phyloP scores from a whole-genome alignment of 768 basidiomycete genomes.

The Neoboletus magnificus region DNA sequence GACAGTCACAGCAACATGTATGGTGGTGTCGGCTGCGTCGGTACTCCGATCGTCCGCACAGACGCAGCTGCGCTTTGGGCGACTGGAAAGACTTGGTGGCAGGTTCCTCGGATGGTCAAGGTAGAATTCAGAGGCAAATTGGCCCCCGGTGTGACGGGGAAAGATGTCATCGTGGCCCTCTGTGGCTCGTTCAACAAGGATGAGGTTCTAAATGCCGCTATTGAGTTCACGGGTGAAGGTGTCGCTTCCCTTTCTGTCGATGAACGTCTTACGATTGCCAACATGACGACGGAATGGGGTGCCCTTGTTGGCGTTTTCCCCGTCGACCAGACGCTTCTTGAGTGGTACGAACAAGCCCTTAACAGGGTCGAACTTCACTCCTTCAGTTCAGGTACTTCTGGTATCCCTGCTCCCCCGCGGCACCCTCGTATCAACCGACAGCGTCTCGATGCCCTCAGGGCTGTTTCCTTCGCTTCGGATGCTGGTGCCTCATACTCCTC shows the following conservation, averaged over 20 bases:
- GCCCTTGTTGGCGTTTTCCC: slow-evolving; percentile 96
- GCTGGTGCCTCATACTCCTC: slow-evolving; percentile 76
- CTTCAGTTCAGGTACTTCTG: slow-evolving; percentile 50
- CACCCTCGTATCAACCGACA: slow-evolving; percentile 84
- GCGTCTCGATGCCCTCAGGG: slow-evolving; percentile 64
- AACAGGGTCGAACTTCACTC: slow-evolving; percentile 72
- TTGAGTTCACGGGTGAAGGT: slow-evolving; percentile 94
- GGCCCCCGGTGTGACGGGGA: slow-evolving; percentile 89
- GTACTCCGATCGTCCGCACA: slow-evolving; percentile 95
- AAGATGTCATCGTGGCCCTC: slow-evolving; percentile 96
- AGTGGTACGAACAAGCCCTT: slow-evolving; percentile 82
- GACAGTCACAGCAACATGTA: slow-evolving; percentile 99
- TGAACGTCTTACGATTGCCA: slow-evolving; percentile 94
- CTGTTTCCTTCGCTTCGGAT: slow-evolving; percentile 62
- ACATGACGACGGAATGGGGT: slow-evolving; percentile 99
- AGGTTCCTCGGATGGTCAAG: slow-evolving; percentile 93
- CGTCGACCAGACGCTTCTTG: slow-evolving; percentile 72
- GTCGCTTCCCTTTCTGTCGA: slow-evolving; percentile 76
- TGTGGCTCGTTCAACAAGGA: slow-evolving; percentile 96
- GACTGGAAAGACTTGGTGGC: slow-evolving; percentile 99
- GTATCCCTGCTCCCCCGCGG: slow-evolving; percentile 65
- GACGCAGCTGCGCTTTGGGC: slow-evolving; percentile 97
- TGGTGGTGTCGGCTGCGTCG: slow-evolving; percentile 94
- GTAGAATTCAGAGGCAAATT: slow-evolving; percentile 85
- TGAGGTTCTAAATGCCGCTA: slow-evolving; percentile 93